Evolutionary conservation across 2,329 filamentous ascomycete species (phyloP), one percentile per base, ranked within the genome.

Genomic region (Alternaria incomplexa): DNA sequence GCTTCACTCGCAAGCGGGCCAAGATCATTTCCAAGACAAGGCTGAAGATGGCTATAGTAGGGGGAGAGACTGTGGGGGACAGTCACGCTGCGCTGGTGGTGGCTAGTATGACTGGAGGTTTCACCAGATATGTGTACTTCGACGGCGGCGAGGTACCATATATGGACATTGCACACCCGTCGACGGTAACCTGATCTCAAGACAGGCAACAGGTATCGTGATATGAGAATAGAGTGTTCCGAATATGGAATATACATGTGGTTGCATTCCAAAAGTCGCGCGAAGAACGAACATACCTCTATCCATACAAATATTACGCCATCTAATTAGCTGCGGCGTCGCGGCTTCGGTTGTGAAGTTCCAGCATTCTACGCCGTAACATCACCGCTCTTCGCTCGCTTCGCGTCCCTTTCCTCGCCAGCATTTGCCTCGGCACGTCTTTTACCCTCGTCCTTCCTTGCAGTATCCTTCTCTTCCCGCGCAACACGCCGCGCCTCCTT

Each of bases 401-500:
- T 81, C 0, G 73, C 54, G 13, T 79, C 77, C 15, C 74, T 64
- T 51, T 78, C 77, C n/a, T 70, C 64, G 9, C 74, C 74, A 10
- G 71, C 67, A 7, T 64, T 65, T 10, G 62, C 64, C n/a, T 80
- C 77, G 8, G 73, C 73, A 17, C 76, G 66, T 44, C 77, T 63
- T 67, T 79, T 80, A 22, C 77, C 74, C 5, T 74, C 73, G 8
- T 79, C 77, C 54, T 73, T 76, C 59, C 71, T 68, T 6, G 65
- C 61, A 13, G 36, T 57, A 32, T 77, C 60, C 15, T 62, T 62
- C 13, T 62, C 76, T 51, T 79, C 77, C 26, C 77, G 64, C 22
- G 76, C 77, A 17, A 67, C 73, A 44, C 77, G 62, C 56, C 86
- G 80, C 17, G 83, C 84, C 72, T 89, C 87, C 65, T 86, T 85